Evolutionary conservation across 1,284 basidiomycete species (phyloP).

Genomic region (Tranzscheliella williamsii): DNA sequence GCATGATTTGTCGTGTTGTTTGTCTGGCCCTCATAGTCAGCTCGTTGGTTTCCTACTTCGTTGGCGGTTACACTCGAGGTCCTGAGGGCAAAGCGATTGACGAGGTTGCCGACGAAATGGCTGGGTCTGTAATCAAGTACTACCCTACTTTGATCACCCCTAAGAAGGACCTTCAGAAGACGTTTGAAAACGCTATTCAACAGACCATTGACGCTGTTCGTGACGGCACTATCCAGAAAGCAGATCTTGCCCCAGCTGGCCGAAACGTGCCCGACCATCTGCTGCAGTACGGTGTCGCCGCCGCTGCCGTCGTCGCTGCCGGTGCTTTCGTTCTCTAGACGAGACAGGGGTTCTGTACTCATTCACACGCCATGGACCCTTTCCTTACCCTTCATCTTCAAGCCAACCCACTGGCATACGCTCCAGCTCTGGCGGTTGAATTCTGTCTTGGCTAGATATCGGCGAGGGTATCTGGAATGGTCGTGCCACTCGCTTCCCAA

Average conservation of each 20-base stretch:
- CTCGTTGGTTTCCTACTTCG: slow-evolving; percentile 48
- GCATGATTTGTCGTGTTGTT: not conserved
- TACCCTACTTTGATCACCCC: slow-evolving; percentile 53
- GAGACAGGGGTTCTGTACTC: too few relatives aligned
- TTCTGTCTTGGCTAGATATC: too few relatives aligned
- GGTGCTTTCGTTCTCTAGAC: slow-evolving; percentile 55
- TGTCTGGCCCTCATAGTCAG: slow-evolving; percentile 18
- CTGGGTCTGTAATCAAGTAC: slow-evolving; percentile 48
- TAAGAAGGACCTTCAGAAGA: slow-evolving; percentile 10
- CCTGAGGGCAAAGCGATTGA: slow-evolving; percentile 27
- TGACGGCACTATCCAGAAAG: slow-evolving; percentile 18
- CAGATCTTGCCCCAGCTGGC: slow-evolving; percentile 26
- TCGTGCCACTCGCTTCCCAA: too few relatives aligned
- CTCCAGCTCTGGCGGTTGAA: too few relatives aligned
- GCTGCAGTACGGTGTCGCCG: slow-evolving; percentile 33
- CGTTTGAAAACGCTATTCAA: slow-evolving; percentile 37
- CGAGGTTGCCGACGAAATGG: slow-evolving; percentile 51
- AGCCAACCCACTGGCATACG: too few relatives aligned
- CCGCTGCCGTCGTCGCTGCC: slow-evolving; percentile 47
- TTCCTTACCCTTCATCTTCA: too few relatives aligned
- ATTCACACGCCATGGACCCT: too few relatives aligned
- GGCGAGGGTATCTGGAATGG: too few relatives aligned
- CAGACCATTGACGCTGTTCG: slow-evolving; percentile 33
- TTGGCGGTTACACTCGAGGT: slow-evolving; percentile 44
- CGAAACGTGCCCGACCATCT: slow-evolving; percentile 21